Percentiles rank a stretch among this genome's conserved stretches.
These are phyloP conservation scores for Mucor sp. DNA, from an alignment of 371 early-diverging fungal genomes.

Conservation along the genomic window DNA sequence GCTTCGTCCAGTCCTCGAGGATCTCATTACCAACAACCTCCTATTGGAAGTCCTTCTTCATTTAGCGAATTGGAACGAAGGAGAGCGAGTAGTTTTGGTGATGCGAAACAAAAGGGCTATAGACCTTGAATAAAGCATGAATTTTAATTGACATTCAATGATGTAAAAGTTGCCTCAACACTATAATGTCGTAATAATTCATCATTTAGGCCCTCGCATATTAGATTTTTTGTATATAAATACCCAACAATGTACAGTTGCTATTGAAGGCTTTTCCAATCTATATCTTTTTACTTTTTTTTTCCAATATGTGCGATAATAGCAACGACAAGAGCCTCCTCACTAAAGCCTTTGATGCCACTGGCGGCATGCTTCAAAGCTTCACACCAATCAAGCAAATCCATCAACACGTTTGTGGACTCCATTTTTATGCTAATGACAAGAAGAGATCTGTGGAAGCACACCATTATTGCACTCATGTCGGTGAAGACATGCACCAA, in stretches of 20 bases:
- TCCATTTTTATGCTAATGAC: constrained; percentile 36
- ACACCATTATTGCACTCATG: constrained; percentile 47
- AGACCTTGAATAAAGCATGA: constrained; percentile 8
- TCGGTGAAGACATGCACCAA: constrained; percentile 55
- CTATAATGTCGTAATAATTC: neutral
- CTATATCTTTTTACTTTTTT: neutral
- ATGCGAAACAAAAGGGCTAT: constrained; percentile 20
- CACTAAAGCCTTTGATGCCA: neutral
- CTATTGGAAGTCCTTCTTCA: constrained; percentile 29
- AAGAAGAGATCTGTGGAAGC: constrained; percentile 44
- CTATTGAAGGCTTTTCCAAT: too few species aligned
- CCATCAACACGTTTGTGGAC: constrained; percentile 30
- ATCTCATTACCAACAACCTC: constrained; percentile 15
- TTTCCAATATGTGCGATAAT: neutral
- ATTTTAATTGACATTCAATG: neutral
- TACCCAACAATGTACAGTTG: too few species aligned
- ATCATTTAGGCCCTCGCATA: neutral
- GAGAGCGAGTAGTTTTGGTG: constrained; percentile 37
- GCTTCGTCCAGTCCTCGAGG: constrained; percentile 25
- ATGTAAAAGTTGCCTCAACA: neutral
- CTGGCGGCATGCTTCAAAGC: neutral
- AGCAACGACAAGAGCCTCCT: neutral
- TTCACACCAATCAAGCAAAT: constrained; percentile 13
- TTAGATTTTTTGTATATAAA: neutral
- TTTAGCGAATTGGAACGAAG: constrained; percentile 30